A percentile compares a stretch with the other conserved stretches of the same genome.
These are phyloP conservation scores for Didymella sp. DNA, from an alignment of 2,329 filamentous ascomycete genomes.

Conservation along the genomic window DNA sequence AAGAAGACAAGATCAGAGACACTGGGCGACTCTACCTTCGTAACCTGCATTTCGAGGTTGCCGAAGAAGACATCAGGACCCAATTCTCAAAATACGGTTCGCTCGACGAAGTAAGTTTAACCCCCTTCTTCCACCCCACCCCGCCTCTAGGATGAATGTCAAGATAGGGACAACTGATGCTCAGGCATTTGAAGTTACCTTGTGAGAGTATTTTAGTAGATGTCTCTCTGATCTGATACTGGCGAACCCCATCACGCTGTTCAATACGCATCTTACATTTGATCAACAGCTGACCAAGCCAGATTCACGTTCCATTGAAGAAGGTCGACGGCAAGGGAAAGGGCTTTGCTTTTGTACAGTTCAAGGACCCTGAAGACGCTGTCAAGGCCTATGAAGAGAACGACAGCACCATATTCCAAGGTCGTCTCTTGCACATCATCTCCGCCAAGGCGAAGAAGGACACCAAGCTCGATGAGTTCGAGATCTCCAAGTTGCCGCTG, in stretches of 20 bases:
- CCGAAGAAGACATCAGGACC: conserved; percentile 75
- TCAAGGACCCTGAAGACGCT: conserved; percentile 73
- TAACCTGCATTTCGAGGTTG: conserved; percentile 83
- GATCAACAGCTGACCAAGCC: conserved; percentile 33
- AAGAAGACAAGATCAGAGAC: conserved; percentile 69
- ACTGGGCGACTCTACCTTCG: conserved; percentile 85
- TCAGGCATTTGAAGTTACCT: conserved; percentile 85
- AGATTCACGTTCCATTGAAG: conserved; percentile 88
- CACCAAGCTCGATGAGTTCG: conserved; percentile 83
- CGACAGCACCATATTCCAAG: conserved; percentile 89
- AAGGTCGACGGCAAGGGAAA: conserved; percentile 75
- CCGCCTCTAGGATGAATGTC: conserved; percentile 80
- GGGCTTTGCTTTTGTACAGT: conserved; percentile 89
- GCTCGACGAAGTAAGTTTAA: conserved; percentile 80
- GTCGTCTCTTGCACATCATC: conserved; percentile 87
- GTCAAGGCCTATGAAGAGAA: conserved; percentile 78
- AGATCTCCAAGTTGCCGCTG: conserved; percentile 86
- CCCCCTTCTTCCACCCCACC: conserved; percentile 27
- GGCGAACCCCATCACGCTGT: conserved; percentile 17
- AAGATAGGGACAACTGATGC: conserved; percentile 99
- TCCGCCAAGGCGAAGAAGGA: conserved; percentile 84
- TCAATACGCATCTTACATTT: neutral
- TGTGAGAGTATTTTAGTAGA: conserved; percentile 99
- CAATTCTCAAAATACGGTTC: conserved; percentile 76
- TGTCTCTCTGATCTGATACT: conserved; percentile 88